Base-by-base conservation (phyloP, 2,329 filamentous ascomycete species). In the Lojkania enalia region DNA sequence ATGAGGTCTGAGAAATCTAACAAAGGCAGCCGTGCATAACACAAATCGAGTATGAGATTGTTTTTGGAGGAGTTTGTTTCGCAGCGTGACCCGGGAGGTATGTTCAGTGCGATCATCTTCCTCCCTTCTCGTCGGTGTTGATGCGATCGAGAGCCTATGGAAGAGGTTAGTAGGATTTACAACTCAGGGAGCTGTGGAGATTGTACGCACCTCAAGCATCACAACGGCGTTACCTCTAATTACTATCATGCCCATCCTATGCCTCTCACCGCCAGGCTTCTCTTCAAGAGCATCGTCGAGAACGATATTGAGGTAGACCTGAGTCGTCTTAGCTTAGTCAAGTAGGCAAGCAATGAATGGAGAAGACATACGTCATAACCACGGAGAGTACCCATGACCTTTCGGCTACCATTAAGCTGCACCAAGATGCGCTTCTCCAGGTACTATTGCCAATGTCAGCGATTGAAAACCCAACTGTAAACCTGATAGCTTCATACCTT, bases 371-470 rank as follows among this genome's bases (percentile, higher is more conserved):
- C 94, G 84, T 99, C 94, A 73, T 97, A 99, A 48, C 94, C 94
- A 55, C 94, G 86, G 46, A 99, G 81, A 39, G 96, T 82, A 44
- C 95, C 94, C 71, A 96, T 90, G 51, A 99, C 92, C 75, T 96
- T 97, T 71, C 94, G 88, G 73, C 91, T 96, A 67, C 94, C 94
- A 74, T 99, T 99, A 42, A 99, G 79, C 74, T 99, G 92, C 58
- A 97, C 90, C 73, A 96, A 96, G 67, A 99, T 83, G 75, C 92
- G 84, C 84, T 99, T 99, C 80, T 99, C 94, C 75, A 99, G 90
- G 75, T 99, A 99, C 94, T 33, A 33, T 11, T 9, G 9, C 9
- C 9, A 11, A 9, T 33, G 30, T 11, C 7, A 12, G 30, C 9
- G 15, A 7, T n/a, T n/a, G n/a, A n/a, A n/a, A n/a, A n/a, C n/a